Evolutionary conservation across 2,329 filamentous ascomycete genomes (phyloP).

Genomic region (Colletotrichum sp.): DNA sequence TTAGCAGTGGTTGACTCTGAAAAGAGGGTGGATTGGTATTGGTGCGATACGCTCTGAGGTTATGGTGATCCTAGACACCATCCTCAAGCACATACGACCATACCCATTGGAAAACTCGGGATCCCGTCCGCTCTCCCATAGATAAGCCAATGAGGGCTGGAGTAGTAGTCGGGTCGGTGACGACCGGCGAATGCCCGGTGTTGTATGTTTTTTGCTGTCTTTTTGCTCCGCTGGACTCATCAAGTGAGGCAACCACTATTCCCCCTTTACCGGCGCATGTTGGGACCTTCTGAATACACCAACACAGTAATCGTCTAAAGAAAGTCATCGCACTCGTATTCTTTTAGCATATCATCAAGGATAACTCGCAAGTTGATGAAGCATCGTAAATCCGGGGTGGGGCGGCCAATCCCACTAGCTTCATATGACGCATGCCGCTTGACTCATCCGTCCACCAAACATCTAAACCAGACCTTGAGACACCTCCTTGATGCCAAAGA

Average conservation of each 20-base stretch:
- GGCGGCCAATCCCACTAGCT: neutral
- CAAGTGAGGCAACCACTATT: neutral
- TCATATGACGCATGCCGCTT: neutral
- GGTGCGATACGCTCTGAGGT: no score
- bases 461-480: neutral
- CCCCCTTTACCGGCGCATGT: neutral
- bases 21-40: no score
- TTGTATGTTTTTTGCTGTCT: neutral
- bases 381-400: neutral
- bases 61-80: no score
- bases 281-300: neutral
- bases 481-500: neutral
- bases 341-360: neutral
- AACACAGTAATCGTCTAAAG: neutral
- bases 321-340: neutral
- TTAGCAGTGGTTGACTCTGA: no score
- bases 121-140: no score
- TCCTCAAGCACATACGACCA: no score
- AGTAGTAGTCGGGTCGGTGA: neutral
- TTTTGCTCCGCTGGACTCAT: neutral
- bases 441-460: neutral
- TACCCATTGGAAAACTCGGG: no score
- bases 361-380: neutral
- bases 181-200: neutral
- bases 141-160: neutral